phyloP scores from a whole-genome alignment of 768 basidiomycete species.

The Leccinum variicolor region DNA sequence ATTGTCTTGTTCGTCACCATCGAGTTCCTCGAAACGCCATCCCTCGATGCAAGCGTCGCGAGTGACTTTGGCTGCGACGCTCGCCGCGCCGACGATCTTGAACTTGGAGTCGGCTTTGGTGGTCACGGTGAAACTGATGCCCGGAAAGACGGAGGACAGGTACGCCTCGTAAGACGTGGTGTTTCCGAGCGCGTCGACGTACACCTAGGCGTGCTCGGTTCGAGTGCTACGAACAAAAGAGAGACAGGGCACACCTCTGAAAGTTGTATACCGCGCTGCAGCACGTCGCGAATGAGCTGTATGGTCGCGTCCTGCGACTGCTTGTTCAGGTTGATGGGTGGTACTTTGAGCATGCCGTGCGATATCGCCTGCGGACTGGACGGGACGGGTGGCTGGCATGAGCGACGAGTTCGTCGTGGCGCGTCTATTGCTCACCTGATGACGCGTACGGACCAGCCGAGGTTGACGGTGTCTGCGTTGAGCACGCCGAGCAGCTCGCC shows the following conservation, averaged over 20 bases:
- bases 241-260: slow-evolving; percentile 54
- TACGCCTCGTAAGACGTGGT: slow-evolving; percentile 83
- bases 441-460: slow-evolving; percentile 83
- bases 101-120: slow-evolving; percentile 94
- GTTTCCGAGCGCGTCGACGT: slow-evolving; percentile 92
- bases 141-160: slow-evolving; percentile 77
- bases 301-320: slow-evolving; percentile 91
- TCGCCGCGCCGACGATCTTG: slow-evolving; percentile 96
- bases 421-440: slow-evolving; percentile 44
- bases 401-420: not conserved
- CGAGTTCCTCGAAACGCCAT: slow-evolving; percentile 76
- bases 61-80: slow-evolving; percentile 97
- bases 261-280: slow-evolving; percentile 76
- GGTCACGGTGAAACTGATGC: slow-evolving; percentile 83
- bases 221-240: not conserved
- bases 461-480: slow-evolving; percentile 62
- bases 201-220: slow-evolving; percentile 52
- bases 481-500: slow-evolving; percentile 62
- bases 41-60: slow-evolving; percentile 85
- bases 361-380: slow-evolving; percentile 90
- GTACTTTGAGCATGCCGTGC: slow-evolving; percentile 80
- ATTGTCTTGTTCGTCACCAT: slow-evolving; percentile 13
- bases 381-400: not conserved
- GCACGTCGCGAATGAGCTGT: slow-evolving; percentile 77
- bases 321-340: slow-evolving; percentile 82